Base-by-base conservation (phyloP, 768 basidiomycete genomes). In the Pulveroboletus sp. region DNA sequence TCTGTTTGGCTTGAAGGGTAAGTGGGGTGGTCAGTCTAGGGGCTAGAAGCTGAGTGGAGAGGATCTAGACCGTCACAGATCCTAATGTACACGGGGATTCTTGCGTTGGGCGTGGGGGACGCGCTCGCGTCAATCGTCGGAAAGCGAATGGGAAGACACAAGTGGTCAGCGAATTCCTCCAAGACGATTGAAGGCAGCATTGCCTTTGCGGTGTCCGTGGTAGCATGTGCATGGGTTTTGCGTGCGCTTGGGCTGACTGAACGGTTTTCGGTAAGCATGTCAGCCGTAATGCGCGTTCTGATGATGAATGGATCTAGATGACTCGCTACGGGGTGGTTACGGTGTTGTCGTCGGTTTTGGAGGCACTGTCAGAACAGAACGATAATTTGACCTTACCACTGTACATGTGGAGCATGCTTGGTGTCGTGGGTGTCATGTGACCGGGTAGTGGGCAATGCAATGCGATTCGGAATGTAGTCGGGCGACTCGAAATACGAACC, bases 381-480 rank as follows among this genome's bases (percentile, higher is more conserved):
- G 96, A 99, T 71, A 99, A 99, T 70, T 75, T 99, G 57, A 92
- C 90, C 35, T 74, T 99, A 54, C 95, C 96, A n/a, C 71, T 98
- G 68, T 98, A 87, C 67, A 84, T 94, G 74, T 99, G 93, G 93
- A 87, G 89, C 63, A 75, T 92, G 71, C 73, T 93, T 29, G 83
- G 85, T 27, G 69, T 93, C 43, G 73, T 77, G 7, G 75, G 71
- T 47, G 47, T 64, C 62, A 65, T 49, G 61, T 62, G 61, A 62
- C 57, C 34, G 35, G 37, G 43, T 59, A 52, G 54, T 49, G 61
- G n/a, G n/a, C n/a, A n/a, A n/a, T n/a, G n/a, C n/a, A n/a, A n/a
- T n/a, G n/a, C n/a, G n/a, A n/a, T n/a, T n/a, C n/a, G n/a, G n/a
- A n/a, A n/a, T n/a, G n/a, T n/a, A n/a, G n/a, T n/a, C n/a, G n/a